These are phyloP conservation scores for Plantago ovata DNA, from an alignment of 257 asterid genomes.

Conservation along the genomic window DNA sequence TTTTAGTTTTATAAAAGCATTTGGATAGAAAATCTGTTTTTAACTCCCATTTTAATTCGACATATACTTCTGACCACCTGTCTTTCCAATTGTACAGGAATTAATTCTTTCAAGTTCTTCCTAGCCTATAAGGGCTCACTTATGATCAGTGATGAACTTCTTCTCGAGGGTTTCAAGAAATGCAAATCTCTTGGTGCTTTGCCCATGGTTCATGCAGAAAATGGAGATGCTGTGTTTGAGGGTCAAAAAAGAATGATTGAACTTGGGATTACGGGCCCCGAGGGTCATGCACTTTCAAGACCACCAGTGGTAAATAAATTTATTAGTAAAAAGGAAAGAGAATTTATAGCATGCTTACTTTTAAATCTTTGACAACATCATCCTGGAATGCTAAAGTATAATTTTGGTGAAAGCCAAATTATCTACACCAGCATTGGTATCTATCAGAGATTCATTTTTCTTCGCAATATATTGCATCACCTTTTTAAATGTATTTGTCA, in stretches of 20 bases:
- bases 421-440: not conserved
- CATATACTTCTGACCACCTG: conserved; percentile 18
- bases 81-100: conserved; percentile 42
- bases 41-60: not conserved
- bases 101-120: conserved; percentile 91
- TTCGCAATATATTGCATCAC: not conserved
- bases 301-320: conserved; percentile 68
- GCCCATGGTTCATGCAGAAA: conserved; percentile 97
- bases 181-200: conserved; percentile 96
- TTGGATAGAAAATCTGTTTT: too few relatives aligned
- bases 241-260: conserved; percentile 88
- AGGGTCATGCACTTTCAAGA: conserved; percentile 96
- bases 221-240: conserved; percentile 95
- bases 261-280: conserved; percentile 94
- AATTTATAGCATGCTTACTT: not conserved
- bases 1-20: not conserved
- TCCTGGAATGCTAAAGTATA: not conserved
- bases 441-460: not conserved
- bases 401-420: not conserved
- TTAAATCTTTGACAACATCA: not conserved
- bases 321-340: conserved; percentile 2
- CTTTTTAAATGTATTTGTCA: not conserved
- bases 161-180: conserved; percentile 88
- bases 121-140: conserved; percentile 91
- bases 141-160: conserved; percentile 82